Base-by-base conservation (phyloP, 148 eudicot genomes). In the Polygonum aviculare region DNA sequence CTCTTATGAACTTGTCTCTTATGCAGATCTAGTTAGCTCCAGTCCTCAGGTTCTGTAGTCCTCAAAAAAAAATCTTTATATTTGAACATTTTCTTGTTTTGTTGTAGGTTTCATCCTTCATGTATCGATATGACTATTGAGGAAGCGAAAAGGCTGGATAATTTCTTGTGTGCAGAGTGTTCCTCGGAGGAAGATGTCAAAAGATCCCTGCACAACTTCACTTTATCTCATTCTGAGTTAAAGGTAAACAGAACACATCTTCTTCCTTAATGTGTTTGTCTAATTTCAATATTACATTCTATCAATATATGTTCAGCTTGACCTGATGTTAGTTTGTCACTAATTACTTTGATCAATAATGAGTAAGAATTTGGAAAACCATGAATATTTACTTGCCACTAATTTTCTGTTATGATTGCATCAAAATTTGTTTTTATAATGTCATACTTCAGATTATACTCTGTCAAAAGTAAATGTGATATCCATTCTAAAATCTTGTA, bases 71-170 rank as follows among this genome's bases (percentile, higher is more conserved):
- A 15, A 40, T 41, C 15, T n/a, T 41, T 71, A 5, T 45, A 11
- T 36, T 26, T 72, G 41, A 41, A 1, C 19, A 11, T 36, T 26
- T 72, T 19, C 7, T 49, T 33, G 1, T 5, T 11, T 55, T 52
- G 35, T 39, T 79, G 38, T 54, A 79, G 81, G 83, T 80, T 60
- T 52, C 83, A 80, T 80, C 83, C 83, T 21, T 50, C 57, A 48
- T 80, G 83, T 73, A 75, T 80, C 54, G 77, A 65, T 1, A 77
- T 80, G 83, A 62, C 77, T 9, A 77, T 69, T 21, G 80, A 74
- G 71, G 77, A 78, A 47, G 80, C 80, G 31, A 78, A 81, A 77
- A 74, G 76, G 75, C 69, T 81, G 75, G 80, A 74, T 36, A 65
- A 69, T 72, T 81, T 77, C 57, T 10, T 78, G 62, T 81, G 83